Base-by-base conservation (phyloP, 163 green algal genomes). In the Scenedesmus sp. region DNA sequence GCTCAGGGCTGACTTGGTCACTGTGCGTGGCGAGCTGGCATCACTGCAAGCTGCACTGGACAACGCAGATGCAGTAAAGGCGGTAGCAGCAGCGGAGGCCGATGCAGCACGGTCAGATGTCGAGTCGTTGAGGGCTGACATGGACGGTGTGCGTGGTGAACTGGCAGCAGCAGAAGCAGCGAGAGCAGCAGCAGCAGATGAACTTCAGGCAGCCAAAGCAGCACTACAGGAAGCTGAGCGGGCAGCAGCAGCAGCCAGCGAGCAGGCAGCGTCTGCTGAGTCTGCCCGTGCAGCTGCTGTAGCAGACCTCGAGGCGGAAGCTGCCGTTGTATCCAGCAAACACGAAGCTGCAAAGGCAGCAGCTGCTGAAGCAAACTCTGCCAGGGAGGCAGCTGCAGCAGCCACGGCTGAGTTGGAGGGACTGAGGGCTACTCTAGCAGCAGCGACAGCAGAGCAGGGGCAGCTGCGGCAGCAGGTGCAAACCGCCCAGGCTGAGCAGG, bases 361-460 rank as follows among this genome's bases (percentile, higher is more conserved):
- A 70, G 24, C 43, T 40, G 61, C 83, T 26, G 86, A 83, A n/a
- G 86, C 73, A 56, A 35, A 33, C 33, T 30, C 20, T 22, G 61
- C 61, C 22, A 59, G 10, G 24, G 83, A 33, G 13, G 61, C 61
- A 43, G 59, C 82, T 51, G 83, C 83, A 65, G 61, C 61, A 43
- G 59, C 82, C 37, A 53, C 51, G 37, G 53, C 51, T 59, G 18
- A 79, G 35, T 9, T 40, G 6, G 30, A 76, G 37, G 65, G 18
- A 3, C 9, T 76, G 65, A 40, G 30, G 7, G 33, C 83, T 61
- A 20, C 42, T 44, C 43, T 49, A 13, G 83, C 59, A 46, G 83
- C 83, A 82, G 83, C 59, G 35, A 37, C 83, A 82, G 73, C 70
- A 37, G 72, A 26, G 37, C 83, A 89, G 42, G 40, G 82, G 61